Conservation (phyloP, 140 eudicot genomes). For the Ambrosia hybrid region DNA sequence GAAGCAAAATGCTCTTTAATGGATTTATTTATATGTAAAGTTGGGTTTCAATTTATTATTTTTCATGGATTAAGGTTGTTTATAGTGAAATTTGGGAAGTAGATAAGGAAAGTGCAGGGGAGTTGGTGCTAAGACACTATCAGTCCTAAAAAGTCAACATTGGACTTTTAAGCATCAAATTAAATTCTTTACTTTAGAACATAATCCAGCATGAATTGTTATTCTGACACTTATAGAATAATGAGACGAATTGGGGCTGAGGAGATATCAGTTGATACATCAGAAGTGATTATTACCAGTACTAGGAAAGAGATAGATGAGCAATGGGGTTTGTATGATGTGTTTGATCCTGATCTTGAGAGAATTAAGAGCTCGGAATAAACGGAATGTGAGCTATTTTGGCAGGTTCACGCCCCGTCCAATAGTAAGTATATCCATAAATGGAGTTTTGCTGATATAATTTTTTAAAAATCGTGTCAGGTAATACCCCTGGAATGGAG, state of each 20-base stretch:
- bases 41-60: no score
- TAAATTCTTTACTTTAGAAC: no score
- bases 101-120: no score
- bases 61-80: no score
- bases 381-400: slow-evolving; percentile 66
- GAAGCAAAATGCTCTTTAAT: no score
- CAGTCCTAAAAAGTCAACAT: no score
- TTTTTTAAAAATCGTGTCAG: slow-evolving; percentile 27
- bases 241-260: slow-evolving; percentile 92
- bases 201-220: no score
- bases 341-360: slow-evolving; percentile 74
- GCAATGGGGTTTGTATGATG: slow-evolving; percentile 89
- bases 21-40: no score
- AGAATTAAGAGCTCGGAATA: slow-evolving; percentile 76
- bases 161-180: no score
- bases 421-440: slow-evolving; percentile 48
- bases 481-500: slow-evolving; percentile 95
- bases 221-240: slow-evolving; percentile 69
- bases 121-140: no score
- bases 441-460: no score
- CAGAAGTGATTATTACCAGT: slow-evolving; percentile 83
- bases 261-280: slow-evolving; percentile 73
- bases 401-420: slow-evolving; percentile 91
- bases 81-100: no score
- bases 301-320: slow-evolving; percentile 90